phyloP scores from a whole-genome alignment of 805 yeast species.

The Dipodascus albidus region DNA sequence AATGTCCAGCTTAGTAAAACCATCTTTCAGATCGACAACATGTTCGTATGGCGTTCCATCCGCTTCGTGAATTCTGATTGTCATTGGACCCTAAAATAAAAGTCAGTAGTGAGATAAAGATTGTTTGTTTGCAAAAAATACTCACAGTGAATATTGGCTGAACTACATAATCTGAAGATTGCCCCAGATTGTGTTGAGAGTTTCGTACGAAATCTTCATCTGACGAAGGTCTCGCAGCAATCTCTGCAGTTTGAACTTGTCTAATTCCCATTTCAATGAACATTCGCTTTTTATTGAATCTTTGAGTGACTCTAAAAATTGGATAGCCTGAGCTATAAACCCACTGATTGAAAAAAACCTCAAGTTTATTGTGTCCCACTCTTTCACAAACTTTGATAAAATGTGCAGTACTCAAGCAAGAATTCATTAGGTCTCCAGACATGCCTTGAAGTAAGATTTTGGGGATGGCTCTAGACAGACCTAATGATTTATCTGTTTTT shows the following conservation, averaged over 20 bases:
- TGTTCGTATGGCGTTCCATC: slow-evolving; percentile 99
- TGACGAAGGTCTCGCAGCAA: slow-evolving; percentile 28
- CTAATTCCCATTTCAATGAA: slow-evolving; percentile 89
- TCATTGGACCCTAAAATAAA: slow-evolving; percentile 75
- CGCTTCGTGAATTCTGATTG: slow-evolving; percentile 92
- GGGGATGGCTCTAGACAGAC: slow-evolving; percentile 82
- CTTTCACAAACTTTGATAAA: slow-evolving; percentile 92
- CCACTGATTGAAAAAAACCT: slow-evolving; percentile 86
- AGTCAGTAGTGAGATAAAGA: slow-evolving; percentile 3
- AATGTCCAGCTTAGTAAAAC: slow-evolving; percentile 76
- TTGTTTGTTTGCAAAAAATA: neutral
- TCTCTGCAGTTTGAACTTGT: slow-evolving; percentile 69
- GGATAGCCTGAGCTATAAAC: slow-evolving; percentile 84
- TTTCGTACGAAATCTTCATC: slow-evolving; percentile 30
- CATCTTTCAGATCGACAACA: slow-evolving; percentile 81
- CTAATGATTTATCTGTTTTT: slow-evolving; percentile 89
- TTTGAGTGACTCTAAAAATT: slow-evolving; percentile 74
- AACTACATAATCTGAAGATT: slow-evolving; percentile 9
- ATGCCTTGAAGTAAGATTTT: slow-evolving; percentile 86
- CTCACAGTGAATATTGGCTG: slow-evolving; percentile 36
- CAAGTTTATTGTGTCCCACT: slow-evolving; percentile 78
- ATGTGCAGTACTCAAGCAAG: slow-evolving; percentile 68
- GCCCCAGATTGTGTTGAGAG: slow-evolving; percentile 23
- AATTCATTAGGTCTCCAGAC: slow-evolving; percentile 83
- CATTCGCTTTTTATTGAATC: slow-evolving; percentile 88